Evolutionary conservation across 1,284 basidiomycete genomes (phyloP).

Genomic region (Puccinia novopanici): DNA sequence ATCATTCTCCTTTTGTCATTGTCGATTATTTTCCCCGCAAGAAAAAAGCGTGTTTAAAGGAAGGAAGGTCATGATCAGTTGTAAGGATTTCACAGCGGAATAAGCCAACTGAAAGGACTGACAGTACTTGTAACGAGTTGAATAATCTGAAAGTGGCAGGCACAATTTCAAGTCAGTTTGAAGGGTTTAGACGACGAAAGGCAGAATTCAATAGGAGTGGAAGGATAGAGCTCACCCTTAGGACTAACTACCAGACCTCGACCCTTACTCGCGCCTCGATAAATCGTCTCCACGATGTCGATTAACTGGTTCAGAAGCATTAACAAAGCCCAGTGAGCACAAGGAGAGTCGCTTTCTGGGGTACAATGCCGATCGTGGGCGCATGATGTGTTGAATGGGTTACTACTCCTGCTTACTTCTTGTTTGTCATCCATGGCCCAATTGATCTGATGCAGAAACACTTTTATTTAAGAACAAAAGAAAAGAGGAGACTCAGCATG

Average conservation of each 20-base stretch:
- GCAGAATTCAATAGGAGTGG: neutral
- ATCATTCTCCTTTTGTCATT: neutral
- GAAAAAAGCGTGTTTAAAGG: neutral
- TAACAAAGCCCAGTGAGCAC: neutral
- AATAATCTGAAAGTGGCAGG: constrained; percentile 49
- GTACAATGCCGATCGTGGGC: too few species aligned
- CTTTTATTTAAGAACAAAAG: constrained; percentile 1
- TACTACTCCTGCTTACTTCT: constrained; percentile 66
- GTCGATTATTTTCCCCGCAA: neutral
- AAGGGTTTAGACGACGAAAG: neutral
- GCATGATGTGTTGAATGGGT: neutral
- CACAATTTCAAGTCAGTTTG: neutral
- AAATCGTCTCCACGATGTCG: constrained; percentile 97
- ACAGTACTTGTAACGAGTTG: constrained; percentile 51
- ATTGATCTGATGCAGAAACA: constrained; percentile 66
- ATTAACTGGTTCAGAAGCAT: constrained; percentile 69
- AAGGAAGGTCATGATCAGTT: neutral
- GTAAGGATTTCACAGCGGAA: neutral
- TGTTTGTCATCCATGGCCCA: constrained; percentile 98
- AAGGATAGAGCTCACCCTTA: constrained; percentile 68
- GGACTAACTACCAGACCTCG: constrained; percentile 97
- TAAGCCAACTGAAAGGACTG: neutral
- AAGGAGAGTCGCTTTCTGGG: neutral
- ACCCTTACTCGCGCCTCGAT: constrained; percentile 94
- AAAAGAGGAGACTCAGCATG: neutral